Conservation (phyloP, 345 rosid species). For the Trapa bicornis region DNA sequence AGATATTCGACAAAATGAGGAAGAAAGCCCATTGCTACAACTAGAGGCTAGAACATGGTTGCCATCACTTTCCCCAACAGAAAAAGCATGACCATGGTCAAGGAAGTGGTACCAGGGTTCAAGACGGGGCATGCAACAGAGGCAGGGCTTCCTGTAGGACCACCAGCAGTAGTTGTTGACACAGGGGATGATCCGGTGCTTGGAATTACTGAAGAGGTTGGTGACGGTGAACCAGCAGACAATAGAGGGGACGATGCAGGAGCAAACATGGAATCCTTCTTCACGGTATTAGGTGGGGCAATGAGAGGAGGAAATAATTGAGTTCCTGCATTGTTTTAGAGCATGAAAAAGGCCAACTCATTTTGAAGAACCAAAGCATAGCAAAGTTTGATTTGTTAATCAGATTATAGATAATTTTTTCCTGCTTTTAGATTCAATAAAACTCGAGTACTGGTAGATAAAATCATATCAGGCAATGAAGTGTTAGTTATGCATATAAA, state of each 20-base stretch:
- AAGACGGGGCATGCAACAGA: conserved; percentile 27
- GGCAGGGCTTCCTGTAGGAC: conserved; percentile 51
- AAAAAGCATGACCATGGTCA: conserved; percentile 11
- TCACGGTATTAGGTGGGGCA: conserved; percentile 67
- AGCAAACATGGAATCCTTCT: conserved; percentile 32
- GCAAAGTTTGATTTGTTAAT: background rate
- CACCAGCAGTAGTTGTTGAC: conserved; percentile 26
- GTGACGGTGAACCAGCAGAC: conserved; percentile 26
- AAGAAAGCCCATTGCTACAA: background rate
- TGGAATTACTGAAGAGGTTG: conserved; percentile 38
- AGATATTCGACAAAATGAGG: background rate
- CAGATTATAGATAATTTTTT: background rate
- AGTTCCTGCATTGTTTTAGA: conserved; percentile 43
- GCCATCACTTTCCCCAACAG: conserved; percentile 18
- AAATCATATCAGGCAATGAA: background rate
- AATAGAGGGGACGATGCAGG: conserved; percentile 55
- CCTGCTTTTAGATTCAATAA: background rate
- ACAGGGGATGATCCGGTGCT: conserved; percentile 47
- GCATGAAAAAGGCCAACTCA: conserved; percentile 4
- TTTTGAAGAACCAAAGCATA: background rate
- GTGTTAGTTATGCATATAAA: background rate
- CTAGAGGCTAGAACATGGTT: background rate
- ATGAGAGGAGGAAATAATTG: conserved; percentile 57
- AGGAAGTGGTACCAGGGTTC: conserved; percentile 20
- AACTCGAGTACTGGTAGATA: background rate